Percentiles rank a stretch among this genome's conserved stretches.
Evolutionary conservation across 257 asterid genomes (phyloP).

Genomic region (Datura wrightii): DNA sequence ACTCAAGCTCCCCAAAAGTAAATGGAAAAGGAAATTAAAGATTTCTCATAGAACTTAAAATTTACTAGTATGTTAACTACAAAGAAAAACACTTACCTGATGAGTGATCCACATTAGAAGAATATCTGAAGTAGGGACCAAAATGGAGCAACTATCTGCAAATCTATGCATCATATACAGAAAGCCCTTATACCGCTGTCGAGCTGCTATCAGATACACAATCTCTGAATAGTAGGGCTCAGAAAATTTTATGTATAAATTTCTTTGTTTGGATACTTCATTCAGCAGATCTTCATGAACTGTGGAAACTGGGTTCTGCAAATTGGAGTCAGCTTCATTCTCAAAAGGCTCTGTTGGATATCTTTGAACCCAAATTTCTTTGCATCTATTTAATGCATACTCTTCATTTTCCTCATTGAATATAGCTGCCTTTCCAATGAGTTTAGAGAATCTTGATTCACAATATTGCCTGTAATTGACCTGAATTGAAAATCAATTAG

Average conservation of each 20-base stretch:
- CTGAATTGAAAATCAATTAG: constrained; percentile 43
- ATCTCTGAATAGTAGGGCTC: constrained; percentile 77
- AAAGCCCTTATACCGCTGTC: constrained; percentile 75
- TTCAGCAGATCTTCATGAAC: constrained; percentile 55
- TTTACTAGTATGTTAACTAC: not conserved
- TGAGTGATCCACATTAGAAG: constrained; percentile 85
- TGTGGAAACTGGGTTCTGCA: constrained; percentile 28
- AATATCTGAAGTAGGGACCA: constrained; percentile 87
- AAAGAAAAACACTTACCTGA: constrained; percentile 51
- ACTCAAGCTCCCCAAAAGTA: constrained; percentile 19
- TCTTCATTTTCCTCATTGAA: constrained; percentile 85
- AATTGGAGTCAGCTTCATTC: constrained; percentile 50
- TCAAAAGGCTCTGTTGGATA: constrained; percentile 81
- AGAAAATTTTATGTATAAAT: constrained; percentile 49
- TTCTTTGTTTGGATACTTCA: constrained; percentile 59
- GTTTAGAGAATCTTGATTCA: constrained; percentile 73
- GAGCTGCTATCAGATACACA: constrained; percentile 83
- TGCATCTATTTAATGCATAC: constrained; percentile 82
- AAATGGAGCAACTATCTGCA: constrained; percentile 55
- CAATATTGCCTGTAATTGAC: constrained; percentile 73
- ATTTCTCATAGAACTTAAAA: not conserved
- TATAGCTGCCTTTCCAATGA: constrained; percentile 72
- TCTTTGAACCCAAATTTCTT: constrained; percentile 65
- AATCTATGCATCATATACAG: constrained; percentile 63
- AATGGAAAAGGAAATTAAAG: not conserved